phyloP scores from a whole-genome alignment of 108 stramenopile genomes.

The Stephanodiscus minutulus region DNA sequence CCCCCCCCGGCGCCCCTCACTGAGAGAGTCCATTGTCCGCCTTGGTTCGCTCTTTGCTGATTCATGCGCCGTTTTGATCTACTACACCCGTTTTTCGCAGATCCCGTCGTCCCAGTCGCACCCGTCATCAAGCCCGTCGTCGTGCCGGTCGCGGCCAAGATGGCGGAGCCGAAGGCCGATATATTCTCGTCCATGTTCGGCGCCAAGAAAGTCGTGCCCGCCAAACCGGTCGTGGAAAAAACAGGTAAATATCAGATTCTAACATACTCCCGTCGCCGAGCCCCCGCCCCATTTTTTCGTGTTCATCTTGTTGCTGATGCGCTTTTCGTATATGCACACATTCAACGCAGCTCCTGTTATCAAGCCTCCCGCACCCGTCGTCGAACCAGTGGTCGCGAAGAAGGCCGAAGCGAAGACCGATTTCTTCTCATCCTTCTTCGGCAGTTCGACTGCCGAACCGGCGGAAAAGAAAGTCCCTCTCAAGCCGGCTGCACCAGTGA shows the following conservation, averaged over 20 bases:
- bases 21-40: too few relatives aligned
- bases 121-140: slow-evolving; percentile 8
- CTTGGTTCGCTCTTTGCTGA: too few relatives aligned
- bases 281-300: neutral
- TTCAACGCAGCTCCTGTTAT: slow-evolving; percentile 34
- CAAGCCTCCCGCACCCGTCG: slow-evolving; percentile 29
- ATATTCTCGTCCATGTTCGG: slow-evolving; percentile 4
- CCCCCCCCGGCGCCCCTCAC: neutral
- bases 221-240: slow-evolving; percentile 5
- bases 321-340: slow-evolving; percentile 3
- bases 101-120: slow-evolving; percentile 10
- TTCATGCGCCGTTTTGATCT: neutral
- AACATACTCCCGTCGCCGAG: too few relatives aligned
- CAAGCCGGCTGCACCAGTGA: too few relatives aligned
- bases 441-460: slow-evolving; percentile 2
- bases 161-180: neutral
- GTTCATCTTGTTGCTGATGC: neutral
- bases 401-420: slow-evolving; percentile 25
- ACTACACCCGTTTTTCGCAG: neutral
- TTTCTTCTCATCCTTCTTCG: slow-evolving; percentile 11
- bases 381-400: slow-evolving; percentile 16
- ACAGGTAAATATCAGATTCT: neutral
- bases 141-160: neutral
- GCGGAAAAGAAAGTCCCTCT: slow-evolving; percentile 16
- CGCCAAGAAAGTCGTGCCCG: slow-evolving; percentile 24